Base-by-base conservation (phyloP, 257 asterid genomes). In the Sherardia arvensis region DNA sequence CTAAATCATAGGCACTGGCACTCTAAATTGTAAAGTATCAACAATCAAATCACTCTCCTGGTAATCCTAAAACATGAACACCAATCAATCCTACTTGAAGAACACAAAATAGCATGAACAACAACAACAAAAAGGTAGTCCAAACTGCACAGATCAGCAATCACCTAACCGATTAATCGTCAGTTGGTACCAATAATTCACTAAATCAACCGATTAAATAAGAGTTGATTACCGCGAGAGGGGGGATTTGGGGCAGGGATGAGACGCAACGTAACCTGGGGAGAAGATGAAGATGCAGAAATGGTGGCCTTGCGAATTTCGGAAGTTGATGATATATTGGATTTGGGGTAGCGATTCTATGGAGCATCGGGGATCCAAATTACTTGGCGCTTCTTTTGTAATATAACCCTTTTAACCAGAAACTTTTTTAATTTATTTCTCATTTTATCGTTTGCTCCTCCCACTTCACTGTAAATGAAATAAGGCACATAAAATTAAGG, bases 301-400 rank as follows among this genome's bases (percentile, higher is more conserved):
- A 40, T 0, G 63, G 59, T 47, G 75, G 75, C 75, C 75, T 70
- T 57, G 12, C 45, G 30, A 70, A 27, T 27, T 11, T 20, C 14
- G 4, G 25, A 27, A 14, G 36, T 26, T 56, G 57, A 14, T 56
- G 57, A 14, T 30, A 49, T 14, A 49, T 21, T 21, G 56, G 56
- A 49, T 49, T 49, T 49, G 56, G 45, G 27, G 49, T 48, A 6
- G 32, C 47, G 32, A 64, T 30, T 49, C 30, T 48, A 17, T 15
- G 14, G 9, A 57, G 61, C 64, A 61, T 38, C 10, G 48, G 32
- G 67, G 82, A 73, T 73, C 79, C 82, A 64, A 70, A 20, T 73
- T 70, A 56, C 51, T 73, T 73, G 82, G 72, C 79, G 82, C 77
- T 73, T 67, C 71, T 64, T 73, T 73, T 67, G 82, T 58, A 17